These are phyloP conservation scores for Naegleria gruberi DNA, from an alignment of 208 protist genomes.

Conservation along the genomic window DNA sequence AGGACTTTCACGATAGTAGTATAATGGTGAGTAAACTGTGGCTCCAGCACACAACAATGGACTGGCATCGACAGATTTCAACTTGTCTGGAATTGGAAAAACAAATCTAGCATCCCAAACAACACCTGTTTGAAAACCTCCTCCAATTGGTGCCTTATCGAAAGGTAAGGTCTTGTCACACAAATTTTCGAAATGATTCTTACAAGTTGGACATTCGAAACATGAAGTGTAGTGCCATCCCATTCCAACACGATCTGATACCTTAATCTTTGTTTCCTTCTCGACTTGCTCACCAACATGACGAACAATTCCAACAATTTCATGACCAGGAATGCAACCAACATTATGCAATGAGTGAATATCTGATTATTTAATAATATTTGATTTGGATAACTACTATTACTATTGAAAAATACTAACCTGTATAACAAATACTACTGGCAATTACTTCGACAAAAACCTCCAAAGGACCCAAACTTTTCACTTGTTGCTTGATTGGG, in stretches of 20 bases:
- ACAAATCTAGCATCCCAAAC: not conserved
- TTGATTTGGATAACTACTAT: too few relatives aligned
- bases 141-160: not conserved
- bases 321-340: not conserved
- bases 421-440: too few relatives aligned
- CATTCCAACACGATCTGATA: not conserved
- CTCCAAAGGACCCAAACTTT: too few relatives aligned
- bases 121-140: not conserved
- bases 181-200: not conserved
- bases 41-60: not conserved
- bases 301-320: not conserved
- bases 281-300: not conserved
- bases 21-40: not conserved
- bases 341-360: too few relatives aligned
- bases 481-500: too few relatives aligned
- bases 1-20: not conserved
- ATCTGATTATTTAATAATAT: too few relatives aligned
- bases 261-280: not conserved
- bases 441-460: too few relatives aligned
- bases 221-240: not conserved
- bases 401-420: too few relatives aligned
- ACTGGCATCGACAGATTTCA: not conserved
- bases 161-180: not conserved
- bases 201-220: not conserved
- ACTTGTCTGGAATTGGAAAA: not conserved